Conservation (phyloP, 352 stramenopile genomes). For the Lagenidium giganteum region DNA sequence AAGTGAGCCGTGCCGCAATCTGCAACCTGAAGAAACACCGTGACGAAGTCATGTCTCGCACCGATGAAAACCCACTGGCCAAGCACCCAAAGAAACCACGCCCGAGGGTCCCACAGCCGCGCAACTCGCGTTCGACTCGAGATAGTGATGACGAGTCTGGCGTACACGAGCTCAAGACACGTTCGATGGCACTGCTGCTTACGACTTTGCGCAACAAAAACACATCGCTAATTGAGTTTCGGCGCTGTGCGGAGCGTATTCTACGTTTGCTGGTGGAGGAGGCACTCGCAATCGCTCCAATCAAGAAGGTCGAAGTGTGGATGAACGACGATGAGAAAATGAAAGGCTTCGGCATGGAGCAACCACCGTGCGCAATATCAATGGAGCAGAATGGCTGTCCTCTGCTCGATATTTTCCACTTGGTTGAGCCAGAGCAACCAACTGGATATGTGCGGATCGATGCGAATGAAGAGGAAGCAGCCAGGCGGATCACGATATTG, state of each 20-base stretch:
- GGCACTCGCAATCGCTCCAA: constrained; percentile 3
- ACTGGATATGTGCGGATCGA: constrained; percentile 9
- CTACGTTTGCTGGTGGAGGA: constrained; percentile 50
- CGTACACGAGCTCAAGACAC: constrained; percentile 35
- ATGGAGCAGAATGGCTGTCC: constrained; percentile 10
- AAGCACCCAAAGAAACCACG: constrained; percentile 52
- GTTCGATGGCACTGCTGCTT: constrained; percentile 29
- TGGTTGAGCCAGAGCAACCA: constrained; percentile 17
- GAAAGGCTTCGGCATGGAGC: constrained; percentile 5
- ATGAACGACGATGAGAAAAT: constrained; percentile 8
- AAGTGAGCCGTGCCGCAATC: constrained; percentile 55
- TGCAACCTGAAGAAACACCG: constrained; percentile 64
- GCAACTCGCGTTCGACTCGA: constrained; percentile 5
- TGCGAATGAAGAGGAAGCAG: not conserved
- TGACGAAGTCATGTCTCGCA: constrained; percentile 33
- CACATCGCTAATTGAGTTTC: constrained; percentile 27
- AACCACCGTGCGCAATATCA: constrained; percentile 14
- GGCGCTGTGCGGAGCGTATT: constrained; percentile 29
- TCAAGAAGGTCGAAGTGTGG: constrained; percentile 8
- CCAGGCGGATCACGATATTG: constrained; percentile 1
- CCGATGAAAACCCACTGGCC: constrained; percentile 41
- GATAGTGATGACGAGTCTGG: not conserved
- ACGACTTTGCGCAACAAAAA: constrained; percentile 28
- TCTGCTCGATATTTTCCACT: constrained; percentile 21
- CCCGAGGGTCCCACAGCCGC: constrained; percentile 5